Percentiles rank a stretch among this genome's conserved stretches.
Conservation (phyloP, 2,329 filamentous ascomycete genomes). For the Epichloe bromicola region DNA sequence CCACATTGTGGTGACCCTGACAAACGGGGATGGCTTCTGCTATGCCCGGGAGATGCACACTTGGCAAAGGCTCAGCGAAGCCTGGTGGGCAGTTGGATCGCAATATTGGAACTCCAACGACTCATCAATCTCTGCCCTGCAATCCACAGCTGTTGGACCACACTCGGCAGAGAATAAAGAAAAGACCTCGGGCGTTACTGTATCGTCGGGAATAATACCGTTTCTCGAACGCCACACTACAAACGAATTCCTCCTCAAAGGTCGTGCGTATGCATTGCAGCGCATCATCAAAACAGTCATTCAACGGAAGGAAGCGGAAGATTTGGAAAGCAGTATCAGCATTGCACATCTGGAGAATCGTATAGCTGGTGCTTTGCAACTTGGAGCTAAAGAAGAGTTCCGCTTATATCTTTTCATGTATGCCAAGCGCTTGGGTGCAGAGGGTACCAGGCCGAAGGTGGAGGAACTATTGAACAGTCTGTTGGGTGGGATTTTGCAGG, state of each 20-base stretch:
- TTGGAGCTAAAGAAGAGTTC: slow-evolving; percentile 86
- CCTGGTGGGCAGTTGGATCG: slow-evolving; percentile 95
- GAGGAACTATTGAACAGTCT: slow-evolving; percentile 81
- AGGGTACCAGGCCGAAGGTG: slow-evolving; percentile 76
- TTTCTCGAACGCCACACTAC: slow-evolving; percentile 91
- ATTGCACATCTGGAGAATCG: slow-evolving; percentile 94
- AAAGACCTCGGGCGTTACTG: slow-evolving; percentile 35
- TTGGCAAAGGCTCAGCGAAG: slow-evolving; percentile 92
- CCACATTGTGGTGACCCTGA: slow-evolving; percentile 76
- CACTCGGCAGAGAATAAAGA: slow-evolving; percentile 33
- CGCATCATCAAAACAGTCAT: slow-evolving; percentile 81
- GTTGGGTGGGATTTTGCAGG: slow-evolving; percentile 56
- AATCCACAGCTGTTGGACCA: slow-evolving; percentile 55
- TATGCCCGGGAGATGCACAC: slow-evolving; percentile 77
- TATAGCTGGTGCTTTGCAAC: slow-evolving; percentile 72
- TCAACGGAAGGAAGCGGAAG: slow-evolving; percentile 81
- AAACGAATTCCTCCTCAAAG: slow-evolving; percentile 80
- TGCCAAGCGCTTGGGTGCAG: slow-evolving; percentile 84
- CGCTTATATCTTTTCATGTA: slow-evolving; percentile 96
- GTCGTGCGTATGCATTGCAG: slow-evolving; percentile 81
- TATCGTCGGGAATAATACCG: slow-evolving; percentile 87
- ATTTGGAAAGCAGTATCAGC: slow-evolving; percentile 79
- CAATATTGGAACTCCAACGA: slow-evolving; percentile 99
- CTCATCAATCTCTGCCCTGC: slow-evolving; percentile 69
- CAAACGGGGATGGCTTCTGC: slow-evolving; percentile 86